Evolutionary conservation across 2,329 filamentous ascomycete genomes (phyloP).

Genomic region (Alternaria gaisen): DNA sequence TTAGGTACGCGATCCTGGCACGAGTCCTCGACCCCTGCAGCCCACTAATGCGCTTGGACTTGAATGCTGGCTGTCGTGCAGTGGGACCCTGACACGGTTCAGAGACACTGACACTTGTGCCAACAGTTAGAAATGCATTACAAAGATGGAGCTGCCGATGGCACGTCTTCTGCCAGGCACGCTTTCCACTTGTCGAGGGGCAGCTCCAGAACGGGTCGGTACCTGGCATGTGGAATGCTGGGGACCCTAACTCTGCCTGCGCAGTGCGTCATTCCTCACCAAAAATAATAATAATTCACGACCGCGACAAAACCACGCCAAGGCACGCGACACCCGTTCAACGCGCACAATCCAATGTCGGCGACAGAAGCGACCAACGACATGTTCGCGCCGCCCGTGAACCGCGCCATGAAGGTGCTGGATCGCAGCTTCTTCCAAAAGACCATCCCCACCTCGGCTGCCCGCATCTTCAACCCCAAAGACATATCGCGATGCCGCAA

Average conservation of each 20-base stretch:
- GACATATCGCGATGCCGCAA: conserved; percentile 77
- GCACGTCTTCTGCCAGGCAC: neutral
- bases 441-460: conserved; percentile 78
- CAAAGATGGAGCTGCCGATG: neutral
- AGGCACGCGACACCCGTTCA: neutral
- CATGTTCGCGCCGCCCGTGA: conserved; percentile 81
- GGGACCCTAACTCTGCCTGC: conserved; percentile 9
- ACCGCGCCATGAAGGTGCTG: conserved; percentile 79
- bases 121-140: neutral
- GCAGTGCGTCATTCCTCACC: conserved; percentile 12
- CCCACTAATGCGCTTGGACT: conserved; percentile 8
- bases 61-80: conserved; percentile 7
- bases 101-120: conserved; percentile 1
- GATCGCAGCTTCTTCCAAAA: conserved; percentile 86
- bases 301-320: conserved; percentile 2
- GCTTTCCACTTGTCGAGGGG: conserved; percentile 1
- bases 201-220: neutral
- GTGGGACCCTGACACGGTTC: conserved; percentile 11
- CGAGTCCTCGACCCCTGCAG: conserved; percentile 17
- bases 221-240: conserved; percentile 6
- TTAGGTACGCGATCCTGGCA: conserved; percentile 40
- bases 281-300: conserved; percentile 7
- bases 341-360: conserved; percentile 38
- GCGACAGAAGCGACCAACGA: conserved; percentile 41
- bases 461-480: conserved; percentile 76